Percentiles rank a stretch among this genome's conserved stretches.
These are phyloP conservation scores for Coemansia sp. DNA, from an alignment of 192 early-diverging fungal species.

Conservation along the genomic window DNA sequence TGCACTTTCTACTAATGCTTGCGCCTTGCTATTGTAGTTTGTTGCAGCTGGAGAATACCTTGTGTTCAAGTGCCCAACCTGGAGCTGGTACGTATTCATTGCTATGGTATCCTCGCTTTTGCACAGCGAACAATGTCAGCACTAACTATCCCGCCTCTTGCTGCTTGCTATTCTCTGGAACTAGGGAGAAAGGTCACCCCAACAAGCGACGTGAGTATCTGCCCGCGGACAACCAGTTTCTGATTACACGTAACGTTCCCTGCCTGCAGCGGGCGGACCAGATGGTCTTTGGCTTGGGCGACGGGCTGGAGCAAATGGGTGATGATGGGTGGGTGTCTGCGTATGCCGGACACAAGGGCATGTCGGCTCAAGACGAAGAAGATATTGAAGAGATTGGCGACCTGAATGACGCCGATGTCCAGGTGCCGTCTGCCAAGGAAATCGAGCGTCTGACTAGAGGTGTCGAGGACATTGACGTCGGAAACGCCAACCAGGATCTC, in stretches of 20 bases:
- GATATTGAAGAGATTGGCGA: slow-evolving; percentile 61
- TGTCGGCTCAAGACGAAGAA: slow-evolving; percentile 42
- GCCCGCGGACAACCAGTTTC: slow-evolving; percentile 85
- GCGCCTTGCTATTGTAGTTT: slow-evolving; percentile 58
- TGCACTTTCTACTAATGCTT: background rate
- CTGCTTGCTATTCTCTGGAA: background rate
- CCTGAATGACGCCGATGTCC: slow-evolving; percentile 33
- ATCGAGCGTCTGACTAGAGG: slow-evolving; percentile 63
- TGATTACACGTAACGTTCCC: slow-evolving; percentile 94
- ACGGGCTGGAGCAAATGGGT: slow-evolving; percentile 60
- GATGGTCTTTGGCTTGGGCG: slow-evolving; percentile 42
- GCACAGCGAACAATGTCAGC: background rate
- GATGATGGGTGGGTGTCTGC: slow-evolving; percentile 86
- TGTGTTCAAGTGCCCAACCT: slow-evolving; percentile 98
- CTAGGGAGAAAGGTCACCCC: slow-evolving; percentile 60
- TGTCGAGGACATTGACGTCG: slow-evolving; percentile 61
- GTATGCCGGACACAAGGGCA: slow-evolving; percentile 59
- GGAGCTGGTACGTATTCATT: slow-evolving; percentile 70
- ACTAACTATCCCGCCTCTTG: background rate
- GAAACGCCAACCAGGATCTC: slow-evolving; percentile 40
- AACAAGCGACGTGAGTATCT: slow-evolving; percentile 84
- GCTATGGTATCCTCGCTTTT: background rate
- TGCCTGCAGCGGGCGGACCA: slow-evolving; percentile 76
- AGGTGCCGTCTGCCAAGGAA: slow-evolving; percentile 47
- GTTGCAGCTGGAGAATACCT: slow-evolving; percentile 96